phyloP scores from a whole-genome alignment of 1,139 yeast species.

The Candida smagusa region DNA sequence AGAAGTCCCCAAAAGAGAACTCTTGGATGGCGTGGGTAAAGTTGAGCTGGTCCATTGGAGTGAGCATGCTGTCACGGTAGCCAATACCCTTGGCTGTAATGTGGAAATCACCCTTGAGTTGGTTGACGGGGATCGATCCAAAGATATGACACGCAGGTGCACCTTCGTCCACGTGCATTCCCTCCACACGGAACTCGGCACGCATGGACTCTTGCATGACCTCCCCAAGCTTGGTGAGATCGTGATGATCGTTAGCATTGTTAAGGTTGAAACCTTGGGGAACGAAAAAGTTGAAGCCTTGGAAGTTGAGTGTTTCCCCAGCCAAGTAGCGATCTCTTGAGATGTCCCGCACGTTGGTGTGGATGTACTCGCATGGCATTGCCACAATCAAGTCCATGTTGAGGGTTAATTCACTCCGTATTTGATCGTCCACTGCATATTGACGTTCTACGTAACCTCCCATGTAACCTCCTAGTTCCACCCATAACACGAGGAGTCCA shows the following conservation, averaged over 20 bases:
- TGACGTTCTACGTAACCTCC: constrained; percentile 83
- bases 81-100: constrained; percentile 77
- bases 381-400: constrained; percentile 80
- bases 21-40: constrained; percentile 85
- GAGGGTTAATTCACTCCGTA: constrained; percentile 59
- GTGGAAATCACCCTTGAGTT: constrained; percentile 81
- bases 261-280: constrained; percentile 47
- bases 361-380: constrained; percentile 77
- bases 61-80: constrained; percentile 44
- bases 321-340: constrained; percentile 80
- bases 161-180: constrained; percentile 41
- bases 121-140: constrained; percentile 84
- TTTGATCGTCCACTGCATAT: constrained; percentile 66
- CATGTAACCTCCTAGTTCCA: constrained; percentile 80
- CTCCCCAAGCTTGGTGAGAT: constrained; percentile 65
- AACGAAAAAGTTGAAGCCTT: constrained; percentile 55
- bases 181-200: constrained; percentile 55
- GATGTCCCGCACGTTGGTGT: constrained; percentile 73
- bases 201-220: constrained; percentile 61
- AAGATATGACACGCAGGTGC: constrained; percentile 85
- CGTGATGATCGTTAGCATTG: constrained; percentile 44
- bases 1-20: constrained; percentile 87
- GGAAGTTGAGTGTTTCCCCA: constrained; percentile 65
- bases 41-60: constrained; percentile 53
- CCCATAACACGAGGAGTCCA: constrained; percentile 70